These are phyloP conservation scores for Scenedesmus sp. DNA, from an alignment of 163 green algal genomes.

Conservation along the genomic window DNA sequence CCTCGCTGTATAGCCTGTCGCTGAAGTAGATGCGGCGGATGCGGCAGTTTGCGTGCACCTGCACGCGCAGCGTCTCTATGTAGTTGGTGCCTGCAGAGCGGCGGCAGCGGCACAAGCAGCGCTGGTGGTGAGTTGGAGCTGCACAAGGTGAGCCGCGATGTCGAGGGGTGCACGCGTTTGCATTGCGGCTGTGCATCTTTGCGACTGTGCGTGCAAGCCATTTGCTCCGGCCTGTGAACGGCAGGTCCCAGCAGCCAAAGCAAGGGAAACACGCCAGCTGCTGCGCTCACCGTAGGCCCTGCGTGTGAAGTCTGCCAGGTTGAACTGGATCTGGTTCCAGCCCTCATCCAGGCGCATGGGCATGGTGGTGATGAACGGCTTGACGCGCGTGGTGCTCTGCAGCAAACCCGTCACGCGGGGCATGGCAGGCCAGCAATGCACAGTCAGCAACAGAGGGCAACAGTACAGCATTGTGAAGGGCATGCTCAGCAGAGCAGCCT, in stretches of 20 bases:
- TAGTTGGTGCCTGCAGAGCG: constrained; percentile 87
- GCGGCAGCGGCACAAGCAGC: not conserved
- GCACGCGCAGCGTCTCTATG: constrained; percentile 94
- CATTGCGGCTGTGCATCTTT: not conserved
- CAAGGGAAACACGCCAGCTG: not conserved
- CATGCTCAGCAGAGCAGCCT: not conserved
- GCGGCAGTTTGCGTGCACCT: constrained; percentile 98
- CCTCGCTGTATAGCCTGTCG: constrained; percentile 94
- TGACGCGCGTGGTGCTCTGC: constrained; percentile 95
- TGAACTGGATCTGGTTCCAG: constrained; percentile 99
- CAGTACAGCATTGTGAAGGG: not conserved
- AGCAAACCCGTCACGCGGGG: not conserved
- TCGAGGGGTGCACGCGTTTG: too few relatives aligned
- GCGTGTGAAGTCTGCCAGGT: constrained; percentile 97
- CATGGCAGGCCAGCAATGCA: not conserved
- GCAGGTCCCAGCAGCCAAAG: not conserved
- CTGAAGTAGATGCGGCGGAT: constrained; percentile 98
- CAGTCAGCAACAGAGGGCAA: not conserved
- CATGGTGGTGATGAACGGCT: constrained; percentile 99
- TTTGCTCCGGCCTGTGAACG: not conserved
- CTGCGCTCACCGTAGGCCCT: constrained; percentile 86
- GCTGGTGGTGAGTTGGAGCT: too few relatives aligned
- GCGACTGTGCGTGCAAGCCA: not conserved
- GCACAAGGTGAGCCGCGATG: too few relatives aligned
- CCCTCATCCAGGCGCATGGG: constrained; percentile 98